Evolutionary conservation across 2,329 filamentous ascomycete genomes (phyloP).

Genomic region (Proliferodiscus dingleyae): DNA sequence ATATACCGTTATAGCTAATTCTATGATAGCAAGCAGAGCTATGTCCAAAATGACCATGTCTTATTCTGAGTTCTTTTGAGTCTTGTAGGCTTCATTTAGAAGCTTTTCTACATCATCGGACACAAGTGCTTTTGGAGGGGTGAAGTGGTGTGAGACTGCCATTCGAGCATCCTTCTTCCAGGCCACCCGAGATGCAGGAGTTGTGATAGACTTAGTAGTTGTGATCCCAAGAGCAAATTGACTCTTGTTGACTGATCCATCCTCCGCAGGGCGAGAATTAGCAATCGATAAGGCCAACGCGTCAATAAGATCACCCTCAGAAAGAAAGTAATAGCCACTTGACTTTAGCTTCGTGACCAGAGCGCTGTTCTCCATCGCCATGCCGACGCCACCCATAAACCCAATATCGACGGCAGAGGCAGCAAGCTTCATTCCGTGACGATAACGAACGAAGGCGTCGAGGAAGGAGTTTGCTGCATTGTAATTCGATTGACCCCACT

Average conservation of each 20-base stretch:
- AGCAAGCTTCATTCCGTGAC: conserved; percentile 35
- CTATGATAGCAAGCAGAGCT: too few species aligned
- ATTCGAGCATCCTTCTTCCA: conserved; percentile 6
- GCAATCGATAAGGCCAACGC: conserved; percentile 2
- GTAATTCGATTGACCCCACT: conserved; percentile 32
- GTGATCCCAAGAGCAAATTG: conserved; percentile 4
- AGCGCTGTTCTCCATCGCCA: conserved; percentile 3
- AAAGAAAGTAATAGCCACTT: conserved; percentile 4
- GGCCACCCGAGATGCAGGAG: neutral
- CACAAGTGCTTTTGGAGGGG: too few species aligned
- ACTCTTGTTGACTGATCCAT: conserved; percentile 4
- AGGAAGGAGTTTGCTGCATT: conserved; percentile 41
- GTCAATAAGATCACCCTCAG: conserved; percentile 3
- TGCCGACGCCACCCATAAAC: conserved; percentile 39
- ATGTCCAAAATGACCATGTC: too few species aligned
- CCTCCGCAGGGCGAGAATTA: conserved; percentile 2
- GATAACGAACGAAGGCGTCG: conserved; percentile 27
- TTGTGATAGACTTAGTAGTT: neutral
- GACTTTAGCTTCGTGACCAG: conserved; percentile 1
- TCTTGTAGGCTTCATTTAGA: too few species aligned
- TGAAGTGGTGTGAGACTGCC: neutral
- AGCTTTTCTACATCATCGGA: too few species aligned
- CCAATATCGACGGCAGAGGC: conserved; percentile 48
- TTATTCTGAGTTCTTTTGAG: too few species aligned
- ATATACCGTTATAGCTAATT: too few species aligned